Evolutionary conservation across 345 rosid species (phyloP), one percentile per base, ranked within the genome.

Genomic region (Melastoma malabathricum): DNA sequence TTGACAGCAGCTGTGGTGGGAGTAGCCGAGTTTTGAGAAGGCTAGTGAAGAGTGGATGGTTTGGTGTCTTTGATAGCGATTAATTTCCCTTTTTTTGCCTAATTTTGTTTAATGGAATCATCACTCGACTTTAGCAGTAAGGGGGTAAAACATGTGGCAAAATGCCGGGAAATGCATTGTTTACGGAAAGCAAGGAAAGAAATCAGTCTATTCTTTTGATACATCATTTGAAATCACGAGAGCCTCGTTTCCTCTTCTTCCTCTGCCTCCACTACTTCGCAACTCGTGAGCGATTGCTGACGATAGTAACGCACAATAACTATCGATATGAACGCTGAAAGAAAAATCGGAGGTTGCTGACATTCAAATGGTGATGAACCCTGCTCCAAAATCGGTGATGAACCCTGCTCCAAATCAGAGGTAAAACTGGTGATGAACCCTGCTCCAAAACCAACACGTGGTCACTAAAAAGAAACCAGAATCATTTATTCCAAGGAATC

Each of bases 341-440:
- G 43, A 19, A 52, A 14, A 17, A 55, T 5, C 44, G 45, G 10
- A n/a, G 0, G 31, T 20, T 25, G 69, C 95, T 84, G 47, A 65
- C 66, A 62, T 71, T 75, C 96, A 92, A 86, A 7, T 82, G 69
- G 66, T 80, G 68, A 51, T 18, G 76, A 49, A 55, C 73, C 52
- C 61, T 51, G 44, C 64, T 66, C 77, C 55, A 63, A 62, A n/a
- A n/a, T n/a, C n/a, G n/a, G n/a, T n/a, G n/a, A n/a, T n/a, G 47
- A 46, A 59, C 66, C 75, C 89, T 54, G 64, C 96, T 90, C 71
- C 69, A 63, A 19, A 14, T 19, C 46, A 34, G 39, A 54, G 9
- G 85, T 78, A 74, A 86, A 86, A 74, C 93, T 78, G 47, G 68
- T 51, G 65, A 87, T 82, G 68, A 86, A 92, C 10, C 89, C 95